Percentiles rank a stretch among this genome's conserved stretches.
These are phyloP conservation scores for Leishmania gerbilli DNA, from an alignment of 208 protist genomes.

Conservation along the genomic window DNA sequence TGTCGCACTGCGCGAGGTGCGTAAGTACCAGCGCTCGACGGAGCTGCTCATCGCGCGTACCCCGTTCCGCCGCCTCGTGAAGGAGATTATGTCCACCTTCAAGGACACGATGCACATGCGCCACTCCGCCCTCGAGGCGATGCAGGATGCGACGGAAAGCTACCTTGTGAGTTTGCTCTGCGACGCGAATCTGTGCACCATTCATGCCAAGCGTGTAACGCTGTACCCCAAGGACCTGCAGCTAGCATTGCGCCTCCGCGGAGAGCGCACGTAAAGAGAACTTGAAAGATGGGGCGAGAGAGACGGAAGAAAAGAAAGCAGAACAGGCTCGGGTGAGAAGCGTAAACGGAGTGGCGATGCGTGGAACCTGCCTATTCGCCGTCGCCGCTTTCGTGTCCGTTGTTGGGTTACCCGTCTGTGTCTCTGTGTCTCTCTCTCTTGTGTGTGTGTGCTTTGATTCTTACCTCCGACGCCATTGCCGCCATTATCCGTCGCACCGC, in stretches of 20 bases:
- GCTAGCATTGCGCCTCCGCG: slow-evolving; percentile 97
- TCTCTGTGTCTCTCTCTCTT: neutral
- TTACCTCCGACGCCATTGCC: neutral
- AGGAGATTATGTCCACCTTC: slow-evolving; percentile 97
- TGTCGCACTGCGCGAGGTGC: slow-evolving; percentile 99
- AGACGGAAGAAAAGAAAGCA: neutral
- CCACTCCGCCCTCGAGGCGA: slow-evolving; percentile 65
- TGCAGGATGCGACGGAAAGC: slow-evolving; percentile 98
- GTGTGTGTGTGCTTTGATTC: neutral
- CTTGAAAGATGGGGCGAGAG: neutral
- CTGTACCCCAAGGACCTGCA: slow-evolving; percentile 99
- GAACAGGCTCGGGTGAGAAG: neutral
- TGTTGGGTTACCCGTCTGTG: neutral
- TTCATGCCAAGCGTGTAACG: slow-evolving; percentile 99
- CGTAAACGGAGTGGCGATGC: neutral
- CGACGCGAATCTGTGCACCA: slow-evolving; percentile 97
- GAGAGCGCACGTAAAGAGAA: slow-evolving; percentile 67
- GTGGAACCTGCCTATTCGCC: neutral
- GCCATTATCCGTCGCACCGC: neutral
- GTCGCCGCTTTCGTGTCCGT: neutral
- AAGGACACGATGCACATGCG: slow-evolving; percentile 89
- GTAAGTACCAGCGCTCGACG: slow-evolving; percentile 98
- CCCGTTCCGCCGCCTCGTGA: slow-evolving; percentile 99
- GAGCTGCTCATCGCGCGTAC: slow-evolving; percentile 98
- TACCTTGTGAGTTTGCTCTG: slow-evolving; percentile 94